Percentiles rank a stretch among this genome's conserved stretches.
Conservation (phyloP, 2,329 filamentous ascomycete genomes). For the Penicillium sp. region DNA sequence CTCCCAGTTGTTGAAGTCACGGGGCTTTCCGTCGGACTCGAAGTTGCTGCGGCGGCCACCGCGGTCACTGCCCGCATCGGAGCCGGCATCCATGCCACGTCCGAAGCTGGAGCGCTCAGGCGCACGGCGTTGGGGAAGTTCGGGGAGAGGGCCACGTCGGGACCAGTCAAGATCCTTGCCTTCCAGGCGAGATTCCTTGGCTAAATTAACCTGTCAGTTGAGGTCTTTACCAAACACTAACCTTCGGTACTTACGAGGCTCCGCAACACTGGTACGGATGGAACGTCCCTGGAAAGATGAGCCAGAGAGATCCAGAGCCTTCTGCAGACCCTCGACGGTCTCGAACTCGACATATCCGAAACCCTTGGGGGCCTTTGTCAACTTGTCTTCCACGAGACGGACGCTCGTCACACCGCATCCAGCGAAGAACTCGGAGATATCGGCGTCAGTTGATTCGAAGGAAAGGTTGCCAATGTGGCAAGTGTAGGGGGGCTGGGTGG, state of each 20-base stretch:
- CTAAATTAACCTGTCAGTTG: constrained; percentile 52
- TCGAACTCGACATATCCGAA: constrained; percentile 97
- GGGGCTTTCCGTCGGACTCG: constrained; percentile 69
- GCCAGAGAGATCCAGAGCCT: constrained; percentile 80
- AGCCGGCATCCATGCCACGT: constrained; percentile 54
- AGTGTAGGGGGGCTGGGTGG: constrained; percentile 89
- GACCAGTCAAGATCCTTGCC: constrained; percentile 88
- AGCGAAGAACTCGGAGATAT: constrained; percentile 80
- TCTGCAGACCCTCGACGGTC: constrained; percentile 82
- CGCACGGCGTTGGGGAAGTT: constrained; percentile 60
- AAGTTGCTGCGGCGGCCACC: constrained; percentile 65
- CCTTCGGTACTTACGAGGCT: constrained; percentile 70
- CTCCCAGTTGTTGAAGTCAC: constrained; percentile 90
- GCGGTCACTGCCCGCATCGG: constrained; percentile 62
- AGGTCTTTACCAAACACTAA: neutral
- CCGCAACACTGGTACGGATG: constrained; percentile 91
- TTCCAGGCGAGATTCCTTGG: constrained; percentile 76
- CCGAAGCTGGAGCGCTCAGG: constrained; percentile 57
- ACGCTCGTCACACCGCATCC: constrained; percentile 85
- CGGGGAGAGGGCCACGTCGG: constrained; percentile 83
- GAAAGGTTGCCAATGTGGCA: constrained; percentile 95
- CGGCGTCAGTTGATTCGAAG: constrained; percentile 83
- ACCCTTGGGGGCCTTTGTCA: constrained; percentile 91
- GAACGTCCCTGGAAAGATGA: constrained; percentile 80
- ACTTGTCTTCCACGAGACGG: constrained; percentile 93